Evolutionary conservation across 257 asterid species (phyloP), one percentile per base, ranked within the genome.

Genomic region (Dorcoceras hygrometricum): DNA sequence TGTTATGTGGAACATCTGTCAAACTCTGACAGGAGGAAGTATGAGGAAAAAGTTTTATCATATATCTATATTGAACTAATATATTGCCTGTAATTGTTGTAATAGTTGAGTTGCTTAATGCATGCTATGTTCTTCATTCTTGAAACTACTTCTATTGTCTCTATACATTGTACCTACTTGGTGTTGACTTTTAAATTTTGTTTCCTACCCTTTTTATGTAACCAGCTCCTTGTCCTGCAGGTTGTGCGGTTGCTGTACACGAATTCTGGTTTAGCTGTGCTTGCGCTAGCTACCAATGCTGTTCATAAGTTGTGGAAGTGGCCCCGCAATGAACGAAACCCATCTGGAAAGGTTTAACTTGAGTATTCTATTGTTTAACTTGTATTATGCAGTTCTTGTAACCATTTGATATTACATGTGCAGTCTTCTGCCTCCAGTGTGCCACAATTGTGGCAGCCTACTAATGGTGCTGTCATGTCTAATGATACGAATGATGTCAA

Each of bases 281-380:
- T 93, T 66, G 98, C 98, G 1, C 76, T 93, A 59, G 90, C 90
- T 63, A 79, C 97, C 59, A 93, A 93, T 82, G 96, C 95, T 68
- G 85, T 83, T 72, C 98, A 93, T 74, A 90, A 88, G 89, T 88
- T 93, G 72, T 93, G 98, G 98, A 93, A 90, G 77, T 93, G 98
- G 98, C 94, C 80, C 70, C 92, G 96, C 51, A 87, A 81, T 82
- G 98, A 93, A 43, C 95, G 97, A 12, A 93, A 90, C 76, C 94
- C 95, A 34, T 76, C 89, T 63, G 98, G 90, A 74, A 93, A 88
- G 97, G 98, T 89, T 56, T 72, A 67, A 32, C 71, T 18, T 46
- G 22, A 29, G 32, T 26, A 19, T 73, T 18, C 25, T 5, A 5
- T 61, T 65, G 29, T 48, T 71, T 36, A 20, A 26, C 28, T 27